These are phyloP conservation scores for Apocynum venetum DNA, from an alignment of 257 asterid species.

Conservation along the genomic window DNA sequence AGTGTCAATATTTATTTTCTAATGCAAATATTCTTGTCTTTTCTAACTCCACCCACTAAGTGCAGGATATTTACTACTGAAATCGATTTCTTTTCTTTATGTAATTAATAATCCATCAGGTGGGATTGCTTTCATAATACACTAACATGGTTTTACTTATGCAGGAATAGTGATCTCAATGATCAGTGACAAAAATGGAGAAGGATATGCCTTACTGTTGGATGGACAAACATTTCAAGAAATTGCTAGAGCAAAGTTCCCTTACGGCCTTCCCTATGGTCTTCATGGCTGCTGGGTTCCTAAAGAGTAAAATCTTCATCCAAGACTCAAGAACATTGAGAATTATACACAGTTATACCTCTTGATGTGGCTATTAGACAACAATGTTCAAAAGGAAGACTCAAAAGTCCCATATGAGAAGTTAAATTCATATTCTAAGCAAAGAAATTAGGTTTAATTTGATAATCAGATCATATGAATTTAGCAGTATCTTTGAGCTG, in stretches of 20 bases:
- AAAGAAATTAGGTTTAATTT: too few relatives aligned
- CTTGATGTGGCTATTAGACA: too few relatives aligned
- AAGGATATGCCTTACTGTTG: slow-evolving; percentile 73
- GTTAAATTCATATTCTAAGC: too few relatives aligned
- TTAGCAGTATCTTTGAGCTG: not conserved
- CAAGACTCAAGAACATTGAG: not conserved
- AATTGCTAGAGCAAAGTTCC: slow-evolving; percentile 88
- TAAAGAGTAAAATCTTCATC: slow-evolving; percentile 11
- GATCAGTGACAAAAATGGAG: slow-evolving; percentile 75
- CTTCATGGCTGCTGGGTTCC: slow-evolving; percentile 99
- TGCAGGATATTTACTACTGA: too few relatives aligned
- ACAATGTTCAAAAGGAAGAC: too few relatives aligned
- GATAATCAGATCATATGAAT: not conserved
- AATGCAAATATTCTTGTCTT: too few relatives aligned
- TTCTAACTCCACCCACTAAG: too few relatives aligned
- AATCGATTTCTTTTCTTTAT: too few relatives aligned
- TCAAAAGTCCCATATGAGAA: too few relatives aligned
- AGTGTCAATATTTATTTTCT: too few relatives aligned
- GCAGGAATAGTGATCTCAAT: slow-evolving; percentile 89
- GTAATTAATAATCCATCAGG: too few relatives aligned
- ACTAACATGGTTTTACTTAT: not conserved
- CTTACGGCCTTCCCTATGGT: slow-evolving; percentile 95
- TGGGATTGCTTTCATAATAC: not conserved
- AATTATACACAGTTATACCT: not conserved
- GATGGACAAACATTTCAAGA: slow-evolving; percentile 89